These are phyloP conservation scores for Tetragonia tetragonoides DNA, from an alignment of 148 eudicot species.

Conservation along the genomic window DNA sequence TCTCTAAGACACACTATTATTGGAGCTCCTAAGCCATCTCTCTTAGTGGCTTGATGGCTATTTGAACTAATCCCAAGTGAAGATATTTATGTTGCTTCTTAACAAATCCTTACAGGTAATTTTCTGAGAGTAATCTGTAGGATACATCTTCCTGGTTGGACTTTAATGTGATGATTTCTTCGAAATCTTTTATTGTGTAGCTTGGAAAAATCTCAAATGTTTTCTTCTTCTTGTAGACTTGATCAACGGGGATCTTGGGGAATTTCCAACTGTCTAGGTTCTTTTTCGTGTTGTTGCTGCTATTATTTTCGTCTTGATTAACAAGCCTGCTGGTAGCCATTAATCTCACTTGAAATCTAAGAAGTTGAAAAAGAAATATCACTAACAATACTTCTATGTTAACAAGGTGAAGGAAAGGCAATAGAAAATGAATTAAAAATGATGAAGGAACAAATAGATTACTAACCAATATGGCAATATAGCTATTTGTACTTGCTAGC, in stretches of 20 bases:
- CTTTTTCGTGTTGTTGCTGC: neutral
- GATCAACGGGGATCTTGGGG: constrained; percentile 20
- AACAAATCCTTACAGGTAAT: neutral
- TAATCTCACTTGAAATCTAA: neutral
- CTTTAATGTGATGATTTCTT: constrained; percentile 6
- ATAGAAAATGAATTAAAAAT: too few relatives aligned
- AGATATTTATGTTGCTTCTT: constrained; percentile 23
- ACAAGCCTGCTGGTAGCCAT: constrained; percentile 7
- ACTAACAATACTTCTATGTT: too few relatives aligned
- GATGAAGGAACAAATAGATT: too few relatives aligned
- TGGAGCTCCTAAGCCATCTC: constrained; percentile 18
- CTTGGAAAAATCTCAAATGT: constrained; percentile 8
- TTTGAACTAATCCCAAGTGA: constrained; percentile 24
- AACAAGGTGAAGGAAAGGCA: too few relatives aligned
- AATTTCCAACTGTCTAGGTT: constrained; percentile 18
- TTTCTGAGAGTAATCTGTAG: neutral
- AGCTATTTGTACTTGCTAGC: too few relatives aligned
- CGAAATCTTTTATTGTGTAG: constrained; percentile 8
- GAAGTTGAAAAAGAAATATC: too few relatives aligned
- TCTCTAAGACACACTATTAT: constrained; percentile 20
- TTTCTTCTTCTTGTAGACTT: constrained; percentile 15
- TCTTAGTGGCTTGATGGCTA: constrained; percentile 12
- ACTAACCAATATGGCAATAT: too few relatives aligned
- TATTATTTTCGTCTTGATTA: neutral
- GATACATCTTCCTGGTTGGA: neutral